Conservation (phyloP, 2,329 filamentous ascomycete genomes). For the Boeremia lycopersici region DNA sequence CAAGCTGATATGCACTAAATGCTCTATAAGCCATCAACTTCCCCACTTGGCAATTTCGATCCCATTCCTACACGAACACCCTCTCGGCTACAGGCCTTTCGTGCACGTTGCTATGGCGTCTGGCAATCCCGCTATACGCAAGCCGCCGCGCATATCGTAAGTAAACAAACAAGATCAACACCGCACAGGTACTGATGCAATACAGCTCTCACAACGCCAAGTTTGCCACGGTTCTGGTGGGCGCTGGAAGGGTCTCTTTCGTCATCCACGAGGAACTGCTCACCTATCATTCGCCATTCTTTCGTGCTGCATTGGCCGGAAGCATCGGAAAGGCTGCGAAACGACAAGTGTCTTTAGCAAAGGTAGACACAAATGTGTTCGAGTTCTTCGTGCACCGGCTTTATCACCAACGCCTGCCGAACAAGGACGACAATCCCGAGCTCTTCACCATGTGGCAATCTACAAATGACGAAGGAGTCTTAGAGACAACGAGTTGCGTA, state of each 20-base stretch:
- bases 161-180: background rate
- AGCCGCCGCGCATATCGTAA: background rate
- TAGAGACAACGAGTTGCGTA: background rate
- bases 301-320: conserved; percentile 16
- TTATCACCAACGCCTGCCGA: background rate
- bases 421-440: background rate
- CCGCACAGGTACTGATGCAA: background rate
- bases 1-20: background rate
- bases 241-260: background rate
- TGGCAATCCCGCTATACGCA: background rate
- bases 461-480: background rate
- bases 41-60: background rate
- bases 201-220: background rate
- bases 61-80: too few relatives aligned
- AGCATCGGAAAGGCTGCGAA: background rate
- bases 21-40: background rate
- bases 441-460: background rate
- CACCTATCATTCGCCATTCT: conserved; percentile 15
- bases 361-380: background rate
- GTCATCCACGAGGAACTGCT: conserved; percentile 16
- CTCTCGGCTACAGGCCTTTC: too few relatives aligned
- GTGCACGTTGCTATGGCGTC: background rate
- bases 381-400: background rate
- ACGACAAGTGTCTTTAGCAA: background rate
- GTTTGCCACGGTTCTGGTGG: background rate